Evolutionary conservation across 176 grass and related monocot species (phyloP).

Genomic region (Bothriochloa decipiens): DNA sequence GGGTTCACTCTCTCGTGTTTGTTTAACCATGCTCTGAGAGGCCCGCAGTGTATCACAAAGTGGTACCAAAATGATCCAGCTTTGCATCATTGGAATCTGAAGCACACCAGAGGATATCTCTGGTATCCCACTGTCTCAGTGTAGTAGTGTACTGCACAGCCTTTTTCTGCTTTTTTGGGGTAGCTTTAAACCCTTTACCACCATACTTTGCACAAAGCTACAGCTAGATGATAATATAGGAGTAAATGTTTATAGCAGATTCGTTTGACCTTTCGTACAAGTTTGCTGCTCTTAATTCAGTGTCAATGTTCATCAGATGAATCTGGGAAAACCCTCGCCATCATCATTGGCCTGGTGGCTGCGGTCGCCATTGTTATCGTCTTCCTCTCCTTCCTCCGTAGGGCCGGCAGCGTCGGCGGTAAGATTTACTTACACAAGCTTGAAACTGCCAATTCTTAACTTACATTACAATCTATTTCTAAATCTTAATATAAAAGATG

Average conservation of each 20-base stretch:
- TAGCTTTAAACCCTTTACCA: constrained; percentile 50
- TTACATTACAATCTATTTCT: neutral
- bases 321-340: constrained; percentile 72
- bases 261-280: neutral
- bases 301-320: constrained; percentile 42
- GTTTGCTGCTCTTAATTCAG: neutral
- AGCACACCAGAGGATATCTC: constrained; percentile 44
- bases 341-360: constrained; percentile 75
- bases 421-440: neutral
- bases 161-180: constrained; percentile 36
- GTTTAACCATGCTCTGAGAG: constrained; percentile 24
- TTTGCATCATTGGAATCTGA: constrained; percentile 46
- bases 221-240: neutral
- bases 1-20: constrained; percentile 45
- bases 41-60: constrained; percentile 43
- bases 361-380: constrained; percentile 64
- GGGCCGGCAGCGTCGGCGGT: constrained; percentile 46
- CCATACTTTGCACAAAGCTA: constrained; percentile 47
- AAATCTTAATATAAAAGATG: no score
- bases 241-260: neutral
- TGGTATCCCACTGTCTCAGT: constrained; percentile 30
- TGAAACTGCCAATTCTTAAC: neutral
- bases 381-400: constrained; percentile 63
- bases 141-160: constrained; percentile 36
- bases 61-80: constrained; percentile 52